A percentile compares a stretch with the other conserved stretches of the same genome.
Conservation (phyloP, 768 basidiomycete species). For the Trametes sanguinea region DNA sequence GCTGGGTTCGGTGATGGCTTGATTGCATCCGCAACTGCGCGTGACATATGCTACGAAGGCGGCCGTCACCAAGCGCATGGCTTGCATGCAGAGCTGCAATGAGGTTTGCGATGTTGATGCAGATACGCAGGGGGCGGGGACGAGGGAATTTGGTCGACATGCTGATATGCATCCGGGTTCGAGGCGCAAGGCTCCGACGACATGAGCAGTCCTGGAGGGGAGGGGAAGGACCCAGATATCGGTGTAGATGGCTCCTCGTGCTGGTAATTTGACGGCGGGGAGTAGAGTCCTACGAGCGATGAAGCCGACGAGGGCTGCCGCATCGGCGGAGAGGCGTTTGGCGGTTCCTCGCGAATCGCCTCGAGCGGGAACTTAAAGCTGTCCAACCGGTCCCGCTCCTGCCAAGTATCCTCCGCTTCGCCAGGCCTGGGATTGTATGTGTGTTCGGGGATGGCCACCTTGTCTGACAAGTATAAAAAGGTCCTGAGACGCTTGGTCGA, state of each 20-base stretch:
- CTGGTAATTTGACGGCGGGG: neutral
- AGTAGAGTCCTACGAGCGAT: neutral
- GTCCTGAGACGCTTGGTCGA: conserved; percentile 1
- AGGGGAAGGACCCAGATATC: neutral
- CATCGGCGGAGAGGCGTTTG: neutral
- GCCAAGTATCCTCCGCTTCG: neutral
- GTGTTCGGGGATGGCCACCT: neutral
- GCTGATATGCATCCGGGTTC: neutral
- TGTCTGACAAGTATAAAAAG: neutral
- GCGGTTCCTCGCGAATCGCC: neutral
- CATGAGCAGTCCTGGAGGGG: neutral
- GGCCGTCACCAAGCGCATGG: conserved; percentile 6
- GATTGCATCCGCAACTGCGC: too few species aligned
- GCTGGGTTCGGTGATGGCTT: too few species aligned
- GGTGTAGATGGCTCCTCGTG: neutral
- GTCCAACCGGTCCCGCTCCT: conserved; percentile 1
- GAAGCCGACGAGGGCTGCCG: neutral
- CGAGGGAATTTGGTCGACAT: neutral
- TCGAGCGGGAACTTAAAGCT: conserved; percentile 4
- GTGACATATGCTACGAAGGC: neutral
- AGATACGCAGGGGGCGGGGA: neutral
- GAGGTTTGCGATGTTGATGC: too few species aligned
- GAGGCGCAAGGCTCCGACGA: neutral
- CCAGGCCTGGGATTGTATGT: conserved; percentile 1
- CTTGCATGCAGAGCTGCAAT: neutral